Evolutionary conservation across 176 grass and related monocot genomes (phyloP).

Genomic region (Coix lacrymajobi): DNA sequence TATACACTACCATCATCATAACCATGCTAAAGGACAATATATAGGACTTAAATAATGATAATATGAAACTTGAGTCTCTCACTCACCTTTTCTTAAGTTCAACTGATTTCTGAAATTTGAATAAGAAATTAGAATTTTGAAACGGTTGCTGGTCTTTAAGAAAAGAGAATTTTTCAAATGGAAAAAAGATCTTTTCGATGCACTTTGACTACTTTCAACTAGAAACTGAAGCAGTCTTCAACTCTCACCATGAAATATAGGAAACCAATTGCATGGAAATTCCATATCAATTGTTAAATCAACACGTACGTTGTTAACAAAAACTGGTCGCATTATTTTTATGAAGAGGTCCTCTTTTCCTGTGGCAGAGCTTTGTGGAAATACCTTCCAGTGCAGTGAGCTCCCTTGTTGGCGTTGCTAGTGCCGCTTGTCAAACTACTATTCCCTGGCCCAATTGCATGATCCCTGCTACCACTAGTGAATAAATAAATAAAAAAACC

Average conservation of each 20-base stretch:
- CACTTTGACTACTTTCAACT: too few species aligned
- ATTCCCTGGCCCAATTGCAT: neutral
- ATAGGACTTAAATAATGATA: too few species aligned
- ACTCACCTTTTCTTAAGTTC: neutral
- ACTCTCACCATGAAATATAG: neutral
- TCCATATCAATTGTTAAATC: neutral
- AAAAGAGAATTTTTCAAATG: too few species aligned
- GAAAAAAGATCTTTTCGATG: too few species aligned
- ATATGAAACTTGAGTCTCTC: too few species aligned
- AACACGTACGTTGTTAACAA: neutral
- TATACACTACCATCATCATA: too few species aligned
- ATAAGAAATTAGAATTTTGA: neutral
- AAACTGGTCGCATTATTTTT: neutral
- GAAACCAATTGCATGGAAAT: neutral
- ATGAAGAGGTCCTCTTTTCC: neutral
- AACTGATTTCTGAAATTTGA: neutral
- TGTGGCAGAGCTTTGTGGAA: neutral
- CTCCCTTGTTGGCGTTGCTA: neutral
- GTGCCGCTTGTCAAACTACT: neutral
- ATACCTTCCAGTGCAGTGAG: neutral
- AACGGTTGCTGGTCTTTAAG: too few species aligned
- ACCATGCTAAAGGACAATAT: too few species aligned
- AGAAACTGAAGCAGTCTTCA: too few species aligned
- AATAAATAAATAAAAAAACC: neutral
- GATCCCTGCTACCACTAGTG: conserved; percentile 17